Conservation (phyloP, 768 basidiomycete species). For the Lentinus brumalis region DNA sequence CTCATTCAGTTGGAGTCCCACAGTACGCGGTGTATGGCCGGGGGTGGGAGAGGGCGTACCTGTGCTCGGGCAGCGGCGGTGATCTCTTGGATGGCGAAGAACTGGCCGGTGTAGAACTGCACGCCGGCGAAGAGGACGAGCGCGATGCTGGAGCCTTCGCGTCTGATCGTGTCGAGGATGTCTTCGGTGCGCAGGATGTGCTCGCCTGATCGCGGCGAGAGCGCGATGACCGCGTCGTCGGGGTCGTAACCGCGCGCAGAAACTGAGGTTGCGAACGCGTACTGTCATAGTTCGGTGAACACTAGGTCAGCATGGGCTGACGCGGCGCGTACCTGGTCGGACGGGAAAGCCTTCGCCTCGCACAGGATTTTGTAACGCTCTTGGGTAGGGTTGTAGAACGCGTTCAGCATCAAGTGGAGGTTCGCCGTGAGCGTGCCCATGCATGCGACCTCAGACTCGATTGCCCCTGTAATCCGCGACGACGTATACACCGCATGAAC, state of each 20-base stretch:
- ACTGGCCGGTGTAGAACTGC: conserved; percentile 97
- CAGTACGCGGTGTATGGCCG: background rate
- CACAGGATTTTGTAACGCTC: conserved; percentile 91
- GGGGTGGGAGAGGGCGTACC: conserved; percentile 42
- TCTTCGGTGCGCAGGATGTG: conserved; percentile 86
- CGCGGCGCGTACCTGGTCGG: conserved; percentile 74
- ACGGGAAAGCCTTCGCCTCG: conserved; percentile 93
- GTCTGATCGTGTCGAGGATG: conserved; percentile 73
- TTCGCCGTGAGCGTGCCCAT: conserved; percentile 96
- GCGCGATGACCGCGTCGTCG: conserved; percentile 69
- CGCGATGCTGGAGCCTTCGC: conserved; percentile 77
- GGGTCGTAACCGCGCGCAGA: conserved; percentile 77
- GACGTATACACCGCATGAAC: background rate
- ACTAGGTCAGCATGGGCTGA: background rate
- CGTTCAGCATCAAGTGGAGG: conserved; percentile 92
- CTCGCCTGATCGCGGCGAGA: conserved; percentile 83
- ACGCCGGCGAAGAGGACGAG: conserved; percentile 92
- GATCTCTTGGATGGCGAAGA: conserved; percentile 85
- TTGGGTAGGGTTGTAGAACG: conserved; percentile 89
- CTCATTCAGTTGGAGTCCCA: background rate
- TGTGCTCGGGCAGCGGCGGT: conserved; percentile 83
- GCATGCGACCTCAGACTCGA: conserved; percentile 88
- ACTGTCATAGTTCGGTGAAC: conserved; percentile 48
- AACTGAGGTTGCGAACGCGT: conserved; percentile 95
- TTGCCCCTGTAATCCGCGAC: conserved; percentile 59